Evolutionary conservation across 2,329 filamentous ascomycete genomes (phyloP), one percentile per base, ranked within the genome.

Genomic region (Epichloe brachyelytri): DNA sequence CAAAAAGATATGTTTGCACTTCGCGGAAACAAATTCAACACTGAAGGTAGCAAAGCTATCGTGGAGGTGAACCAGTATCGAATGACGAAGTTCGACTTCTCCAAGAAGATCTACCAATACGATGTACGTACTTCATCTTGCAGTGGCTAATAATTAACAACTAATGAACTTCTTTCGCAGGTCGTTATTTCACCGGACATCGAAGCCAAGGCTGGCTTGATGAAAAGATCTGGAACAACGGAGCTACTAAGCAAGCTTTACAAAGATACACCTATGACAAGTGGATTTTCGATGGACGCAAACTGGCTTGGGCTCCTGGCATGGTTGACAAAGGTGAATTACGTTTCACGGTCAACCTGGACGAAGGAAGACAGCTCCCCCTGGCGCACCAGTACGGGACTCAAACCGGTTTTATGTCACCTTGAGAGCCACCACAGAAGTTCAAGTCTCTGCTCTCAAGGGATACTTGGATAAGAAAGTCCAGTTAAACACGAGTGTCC

Each of bases 211-310:
- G 73, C 77, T 4, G 77, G 77, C 4, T 71, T 93, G 4, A 76
- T 88, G 59, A 82, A 80, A 89, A 87, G 63, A 77, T 89, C 30
- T 96, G 88, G 88, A 69, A 79, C 1, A 85, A 83, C 1, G 70
- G 75, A 1, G 66, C 69, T 0, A 74, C 89, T 6, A 77, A 85
- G 63, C 55, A 66, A 0, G 67, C 68, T 3, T 68, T 90, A 1
- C 69, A 71, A 2, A 66, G 70, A 2, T 71, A 72, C 52, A 70
- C 67, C 5, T 64, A 64, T 17, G 61, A 59, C 4, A 61, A 58
- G 41, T 88, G 84, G 78, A 78, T 96, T 51, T 89, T 81, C 59
- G 89, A 97, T 68, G 87, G 88, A 30, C 83, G 84, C 60, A 88
- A 85, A 65, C 75, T 98, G 45, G 90, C 88, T 15, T 98, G 93